Evolutionary conservation across 345 rosid species (phyloP).

Genomic region (Acer saccharum): DNA sequence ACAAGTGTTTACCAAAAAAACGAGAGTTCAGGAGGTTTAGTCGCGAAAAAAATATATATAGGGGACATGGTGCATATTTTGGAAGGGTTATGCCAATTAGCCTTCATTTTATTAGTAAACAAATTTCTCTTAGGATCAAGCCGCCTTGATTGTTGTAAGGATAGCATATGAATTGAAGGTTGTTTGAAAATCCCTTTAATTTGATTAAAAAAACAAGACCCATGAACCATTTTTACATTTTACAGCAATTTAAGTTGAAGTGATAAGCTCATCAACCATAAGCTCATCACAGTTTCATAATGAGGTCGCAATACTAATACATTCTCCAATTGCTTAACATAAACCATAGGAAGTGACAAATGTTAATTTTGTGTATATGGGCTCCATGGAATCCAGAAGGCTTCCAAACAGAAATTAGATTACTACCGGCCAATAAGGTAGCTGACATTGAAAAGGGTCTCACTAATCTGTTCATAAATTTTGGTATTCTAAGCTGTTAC

Average conservation of each 20-base stretch:
- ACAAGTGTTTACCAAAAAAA: too few relatives aligned
- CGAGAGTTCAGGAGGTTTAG: too few relatives aligned
- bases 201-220: neutral
- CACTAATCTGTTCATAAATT: neutral
- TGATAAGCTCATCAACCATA: neutral
- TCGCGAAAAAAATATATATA: too few relatives aligned
- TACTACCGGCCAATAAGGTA: neutral
- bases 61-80: too few relatives aligned
- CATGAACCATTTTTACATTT: neutral
- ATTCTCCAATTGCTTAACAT: neutral
- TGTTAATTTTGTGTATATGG: neutral
- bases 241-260: neutral
- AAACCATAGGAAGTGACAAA: neutral
- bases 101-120: neutral
- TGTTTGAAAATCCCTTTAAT: neutral
- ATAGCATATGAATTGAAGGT: neutral
- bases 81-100: too few relatives aligned
- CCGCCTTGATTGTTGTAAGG: neutral
- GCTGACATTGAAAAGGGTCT: neutral
- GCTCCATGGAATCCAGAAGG: neutral
- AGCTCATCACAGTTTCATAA: too few relatives aligned
- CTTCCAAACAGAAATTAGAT: conserved; percentile 1
- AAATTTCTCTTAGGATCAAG: neutral
- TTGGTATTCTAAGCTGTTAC: neutral
- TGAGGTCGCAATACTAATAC: too few relatives aligned